Evolutionary conservation across 176 grass and related monocot species (phyloP), one percentile per base, ranked within the genome.

Genomic region (Triticum dicoccoides): DNA sequence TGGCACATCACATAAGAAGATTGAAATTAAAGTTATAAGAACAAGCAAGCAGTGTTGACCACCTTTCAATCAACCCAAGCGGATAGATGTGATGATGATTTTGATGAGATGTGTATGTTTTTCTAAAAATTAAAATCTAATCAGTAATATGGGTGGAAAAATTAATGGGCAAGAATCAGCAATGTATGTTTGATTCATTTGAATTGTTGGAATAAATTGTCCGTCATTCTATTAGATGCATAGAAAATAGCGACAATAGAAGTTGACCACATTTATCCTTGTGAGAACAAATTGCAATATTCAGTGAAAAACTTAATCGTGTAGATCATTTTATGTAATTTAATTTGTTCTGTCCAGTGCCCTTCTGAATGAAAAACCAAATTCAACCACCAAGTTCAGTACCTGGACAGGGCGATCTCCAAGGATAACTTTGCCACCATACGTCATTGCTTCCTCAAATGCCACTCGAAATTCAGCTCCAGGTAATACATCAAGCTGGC

Each of bases 371-470:
- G 29, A 47, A 17, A 80, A 80, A 23, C 8, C 14, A 80, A 80
- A 23, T 5, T 71, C 38, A 11, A 56, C 51, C 14, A 67, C 18
- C 82, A 51, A 33, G 32, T 38, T 71, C 21, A 4, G 34, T 83
- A 98, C 94, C 66, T 98, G 92, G 71, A 98, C 92, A 90, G 94
- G 97, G 65, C 97, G 92, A 76, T 98, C 97, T 63, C 97, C 97
- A 79, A 98, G 92, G 68, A 96, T 88, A 83, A 98, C 90, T 90
- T 88, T 92, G 64, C 90, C 91, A 12, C 97, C 94, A 88, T 96
- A 94, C 83, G 66, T 88, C 82, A 88, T 88, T 80, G 97, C 94
- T 86, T 98, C 97, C 82, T 98, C 93, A 85, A 91, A 98, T 92
- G 93, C 97, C 56, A 96, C 94, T 41, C 87, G 89, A 77, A 98